Conservation (phyloP, 768 basidiomycete species). For the Phylloporus rhodoxanthus region DNA sequence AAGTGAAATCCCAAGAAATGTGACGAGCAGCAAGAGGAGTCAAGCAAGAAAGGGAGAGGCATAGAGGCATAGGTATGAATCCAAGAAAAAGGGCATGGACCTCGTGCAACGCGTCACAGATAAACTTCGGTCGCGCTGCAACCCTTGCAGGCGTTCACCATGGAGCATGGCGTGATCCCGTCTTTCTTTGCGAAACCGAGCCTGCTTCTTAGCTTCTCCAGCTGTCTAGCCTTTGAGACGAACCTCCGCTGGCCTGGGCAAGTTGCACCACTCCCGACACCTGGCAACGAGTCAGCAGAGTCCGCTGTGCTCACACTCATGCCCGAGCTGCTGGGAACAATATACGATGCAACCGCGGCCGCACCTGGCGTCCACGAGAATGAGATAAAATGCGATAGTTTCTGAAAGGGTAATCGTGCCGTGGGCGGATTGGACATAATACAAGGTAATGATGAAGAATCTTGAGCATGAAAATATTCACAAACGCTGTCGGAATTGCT, state of each 20-base stretch:
- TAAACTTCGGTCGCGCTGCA: slow-evolving; percentile 21
- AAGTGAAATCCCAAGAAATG: slow-evolving; percentile 13
- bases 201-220: slow-evolving; percentile 55
- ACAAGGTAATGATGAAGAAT: slow-evolving; percentile 39
- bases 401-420: slow-evolving; percentile 54
- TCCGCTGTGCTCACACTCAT: slow-evolving; percentile 6
- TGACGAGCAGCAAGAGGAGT: slow-evolving; percentile 10
- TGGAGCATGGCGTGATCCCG: slow-evolving; percentile 16
- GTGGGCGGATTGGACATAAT: slow-evolving; percentile 49
- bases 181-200: slow-evolving; percentile 37
- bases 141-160: slow-evolving; percentile 27
- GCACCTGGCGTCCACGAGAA: slow-evolving; percentile 46
- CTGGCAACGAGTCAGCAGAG: slow-evolving; percentile 7
- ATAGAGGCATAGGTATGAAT: slow-evolving; percentile 18
- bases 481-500: slow-evolving; percentile 17
- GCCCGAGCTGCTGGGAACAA: slow-evolving; percentile 16
- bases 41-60: slow-evolving; percentile 9
- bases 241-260: slow-evolving; percentile 32
- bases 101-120: slow-evolving; percentile 21
- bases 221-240: slow-evolving; percentile 60
- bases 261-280: slow-evolving; percentile 7
- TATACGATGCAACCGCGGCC: slow-evolving; percentile 23
- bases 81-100: slow-evolving; percentile 9
- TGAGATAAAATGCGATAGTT: slow-evolving; percentile 56
- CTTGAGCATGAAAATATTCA: slow-evolving; percentile 24